phyloP scores from a whole-genome alignment of 2,329 filamentous ascomycete species.

The Colletotrichum tabaci region DNA sequence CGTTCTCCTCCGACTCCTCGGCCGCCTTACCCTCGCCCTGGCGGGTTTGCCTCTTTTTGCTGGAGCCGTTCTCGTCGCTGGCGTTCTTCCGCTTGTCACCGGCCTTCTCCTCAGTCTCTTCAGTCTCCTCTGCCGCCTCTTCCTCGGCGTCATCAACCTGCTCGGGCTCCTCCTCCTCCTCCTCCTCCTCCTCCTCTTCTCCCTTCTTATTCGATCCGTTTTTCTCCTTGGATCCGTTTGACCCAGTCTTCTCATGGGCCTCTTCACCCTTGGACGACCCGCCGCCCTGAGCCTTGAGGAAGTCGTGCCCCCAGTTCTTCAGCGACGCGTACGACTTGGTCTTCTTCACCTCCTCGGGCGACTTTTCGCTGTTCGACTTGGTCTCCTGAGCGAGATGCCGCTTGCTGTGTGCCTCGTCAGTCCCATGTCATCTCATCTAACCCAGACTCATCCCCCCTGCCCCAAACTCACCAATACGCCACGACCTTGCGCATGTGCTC shows the following conservation, averaged over 20 bases:
- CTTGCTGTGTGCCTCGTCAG: slow-evolving; percentile 57
- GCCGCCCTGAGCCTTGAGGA: slow-evolving; percentile 57
- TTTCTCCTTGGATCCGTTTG: slow-evolving; percentile 28
- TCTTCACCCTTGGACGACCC: slow-evolving; percentile 12
- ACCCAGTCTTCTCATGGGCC: slow-evolving; percentile 19
- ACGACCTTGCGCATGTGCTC: slow-evolving; percentile 75
- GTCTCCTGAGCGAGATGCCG: slow-evolving; percentile 76
- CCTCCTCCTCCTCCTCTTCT: slow-evolving; percentile 43
- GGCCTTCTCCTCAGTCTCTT: slow-evolving; percentile 42
- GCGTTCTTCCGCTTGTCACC: slow-evolving; percentile 39
- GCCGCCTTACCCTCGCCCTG: slow-evolving; percentile 44
- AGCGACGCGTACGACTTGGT: slow-evolving; percentile 70
- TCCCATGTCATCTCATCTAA: neutral
- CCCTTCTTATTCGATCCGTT: slow-evolving; percentile 44
- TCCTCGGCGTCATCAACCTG: slow-evolving; percentile 25
- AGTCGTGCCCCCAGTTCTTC: slow-evolving; percentile 75
- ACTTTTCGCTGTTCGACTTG: slow-evolving; percentile 68
- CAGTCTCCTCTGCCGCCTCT: slow-evolving; percentile 42
- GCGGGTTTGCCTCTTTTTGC: slow-evolving; percentile 45
- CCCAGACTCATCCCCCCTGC: neutral
- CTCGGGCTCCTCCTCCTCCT: slow-evolving; percentile 44
- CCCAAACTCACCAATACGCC: slow-evolving; percentile 66
- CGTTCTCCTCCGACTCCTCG: slow-evolving; percentile 33
- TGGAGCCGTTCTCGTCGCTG: slow-evolving; percentile 42
- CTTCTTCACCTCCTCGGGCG: slow-evolving; percentile 59